Base-by-base conservation (phyloP, 805 yeast species). In the Lipomyces chichibuensis region DNA sequence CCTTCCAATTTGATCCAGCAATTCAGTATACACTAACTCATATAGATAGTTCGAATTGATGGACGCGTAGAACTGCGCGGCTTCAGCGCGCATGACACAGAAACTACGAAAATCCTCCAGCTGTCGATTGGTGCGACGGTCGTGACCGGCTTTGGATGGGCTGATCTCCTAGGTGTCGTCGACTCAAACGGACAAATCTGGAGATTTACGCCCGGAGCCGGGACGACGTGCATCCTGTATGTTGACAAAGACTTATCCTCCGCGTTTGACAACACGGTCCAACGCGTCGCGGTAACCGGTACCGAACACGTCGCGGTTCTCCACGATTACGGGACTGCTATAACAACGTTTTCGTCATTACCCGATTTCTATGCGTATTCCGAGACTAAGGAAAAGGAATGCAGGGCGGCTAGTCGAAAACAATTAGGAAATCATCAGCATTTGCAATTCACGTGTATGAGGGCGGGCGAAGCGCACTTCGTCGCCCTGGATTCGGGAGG, bases 91-190 rank as follows among this genome's bases (percentile, higher is more conserved):
- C 62, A 66, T 8, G 17, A 49, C 8, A 43, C 33, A 5, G 69
- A 66, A 6, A 2, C 23, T 9, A 35, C 57, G 14, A 55, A 54
- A 43, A 9, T 57, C n/a, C 37, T 57, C 2, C 29, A 52, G 55
- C 33, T 33, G 29, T 57, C 62, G 37, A 52, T 52, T n/a, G 55
- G 59, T 3, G 52, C 27, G 9, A 20, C 14, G 27, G 59, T 62
- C 8, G 33, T 49, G 6, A 53, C 60, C 17, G 69, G 63, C n/a
- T 65, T 57, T 39, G 69, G 69, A 8, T 65, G 60, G 65, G 52
- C 62, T 4, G 67, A 62, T 29, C 59, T 65, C n/a, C 51, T 56
- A n/a, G 69, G 69, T n/a, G 60, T 65, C 33, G 65, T 63, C 43
- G 69, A 59, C 32, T 53, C 68, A 35, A 55, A 35, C 32, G 68